Evolutionary conservation across 352 stramenopile species (phyloP), one percentile per base, ranked within the genome.

Genomic region (Globisporangium uncinulatum): DNA sequence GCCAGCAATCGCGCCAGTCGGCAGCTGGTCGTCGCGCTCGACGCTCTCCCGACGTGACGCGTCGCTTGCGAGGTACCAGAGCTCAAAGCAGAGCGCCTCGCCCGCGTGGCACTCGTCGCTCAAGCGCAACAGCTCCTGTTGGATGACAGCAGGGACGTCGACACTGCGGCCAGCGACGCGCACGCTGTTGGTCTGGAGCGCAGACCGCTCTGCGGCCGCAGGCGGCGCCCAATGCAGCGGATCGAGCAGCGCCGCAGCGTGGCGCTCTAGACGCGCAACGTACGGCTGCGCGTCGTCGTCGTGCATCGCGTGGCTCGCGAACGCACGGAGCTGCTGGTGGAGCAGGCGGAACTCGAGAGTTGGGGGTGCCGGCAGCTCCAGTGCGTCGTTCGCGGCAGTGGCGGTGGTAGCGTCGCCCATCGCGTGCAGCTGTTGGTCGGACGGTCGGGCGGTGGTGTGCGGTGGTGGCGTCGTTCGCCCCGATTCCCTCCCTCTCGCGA

Each of bases 41-140:
- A 94, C 69, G 65, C 75, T 83, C 52, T 86, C 76, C 46, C 84
- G 82, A 54, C 77, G 79, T 46, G 71, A 59, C 37, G 71, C 65
- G 43, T 94, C 79, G 52, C 84, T 94, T 5, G 84, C 84, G 55
- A 92, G 51, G 49, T 90, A 73, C 84, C 84, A 94, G 24, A 87
- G 74, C 62, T 88, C 73, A 29, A 92, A 76, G 66, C 81, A 89
- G 29, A 63, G 69, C 57, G 69, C 68, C 56, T 92, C 81, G 42
- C 74, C 86, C 37, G 73, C 61, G 44, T 69, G 62, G 61, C 88
- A 89, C 63, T 92, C 82, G 62, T 94, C 84, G 39, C 79, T 91
- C 51, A 92, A 74, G 59, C 87, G 83, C 56, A 70, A 65, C 43
- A 94, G 90, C 57, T 92, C 81, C 51, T 90, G 74, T 57, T 92